Evolutionary conservation across 1,139 yeast species (phyloP).

Genomic region (Saccharomyces hybrid): DNA sequence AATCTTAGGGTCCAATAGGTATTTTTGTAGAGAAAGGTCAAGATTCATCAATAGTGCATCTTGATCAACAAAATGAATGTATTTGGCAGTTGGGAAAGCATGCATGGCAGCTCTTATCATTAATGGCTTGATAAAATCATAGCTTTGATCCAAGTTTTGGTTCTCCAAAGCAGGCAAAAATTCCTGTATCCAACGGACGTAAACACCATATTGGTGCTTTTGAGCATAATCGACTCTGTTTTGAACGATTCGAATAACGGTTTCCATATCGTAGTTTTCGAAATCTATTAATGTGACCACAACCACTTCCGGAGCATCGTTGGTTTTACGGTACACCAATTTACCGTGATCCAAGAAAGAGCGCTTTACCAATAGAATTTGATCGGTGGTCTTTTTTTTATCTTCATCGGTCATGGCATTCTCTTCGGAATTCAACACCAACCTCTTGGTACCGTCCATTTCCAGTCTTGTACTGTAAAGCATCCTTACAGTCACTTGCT

Average conservation of each 20-base stretch:
- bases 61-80: constrained; percentile 80
- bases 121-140: constrained; percentile 25
- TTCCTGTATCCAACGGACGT: constrained; percentile 77
- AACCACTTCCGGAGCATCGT: constrained; percentile 56
- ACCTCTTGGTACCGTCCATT: constrained; percentile 40
- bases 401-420: constrained; percentile 35
- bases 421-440: constrained; percentile 41
- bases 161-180: constrained; percentile 53
- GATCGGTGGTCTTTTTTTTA: constrained; percentile 37
- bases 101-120: constrained; percentile 70
- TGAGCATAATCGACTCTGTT: constrained; percentile 79
- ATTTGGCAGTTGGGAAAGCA: constrained; percentile 76
- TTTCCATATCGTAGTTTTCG: constrained; percentile 53
- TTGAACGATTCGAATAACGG: constrained; percentile 60
- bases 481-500: constrained; percentile 46
- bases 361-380: constrained; percentile 41
- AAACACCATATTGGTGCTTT: constrained; percentile 65
- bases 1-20: constrained; percentile 49
- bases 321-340: constrained; percentile 40
- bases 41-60: constrained; percentile 64
- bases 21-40: constrained; percentile 48
- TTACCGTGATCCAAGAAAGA: constrained; percentile 61
- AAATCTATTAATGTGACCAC: constrained; percentile 79
- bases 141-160: constrained; percentile 21
- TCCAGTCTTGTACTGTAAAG: constrained; percentile 41